Conservation (phyloP, 768 basidiomycete species). For the Kwoniella dendrophila region DNA sequence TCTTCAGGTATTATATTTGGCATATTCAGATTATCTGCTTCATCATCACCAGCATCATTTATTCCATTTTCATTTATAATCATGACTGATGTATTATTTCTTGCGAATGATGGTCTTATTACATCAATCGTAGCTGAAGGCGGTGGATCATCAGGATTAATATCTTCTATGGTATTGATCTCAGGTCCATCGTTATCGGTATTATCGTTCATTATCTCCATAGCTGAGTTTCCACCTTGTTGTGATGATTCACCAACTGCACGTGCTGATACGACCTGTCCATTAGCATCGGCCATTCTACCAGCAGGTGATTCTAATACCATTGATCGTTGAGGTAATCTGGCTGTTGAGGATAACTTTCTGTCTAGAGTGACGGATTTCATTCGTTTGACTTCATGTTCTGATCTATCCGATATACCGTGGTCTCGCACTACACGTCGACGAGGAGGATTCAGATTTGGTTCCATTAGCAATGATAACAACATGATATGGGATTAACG, state of each 20-base stretch:
- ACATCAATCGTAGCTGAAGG: slow-evolving; percentile 56
- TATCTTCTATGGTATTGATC: slow-evolving; percentile 1
- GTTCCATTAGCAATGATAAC: neutral
- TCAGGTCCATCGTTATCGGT: slow-evolving; percentile 3
- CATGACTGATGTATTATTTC: slow-evolving; percentile 82
- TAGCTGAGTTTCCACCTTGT: neutral
- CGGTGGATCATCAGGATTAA: slow-evolving; percentile 23
- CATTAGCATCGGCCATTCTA: slow-evolving; percentile 71
- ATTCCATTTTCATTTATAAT: slow-evolving; percentile 74
- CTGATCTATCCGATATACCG: slow-evolving; percentile 33
- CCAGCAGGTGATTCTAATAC: slow-evolving; percentile 94
- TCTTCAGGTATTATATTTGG: slow-evolving; percentile 59
- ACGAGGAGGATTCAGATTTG: neutral
- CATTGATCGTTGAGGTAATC: slow-evolving; percentile 88
- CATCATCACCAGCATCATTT: slow-evolving; percentile 19
- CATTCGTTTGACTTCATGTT: slow-evolving; percentile 82
- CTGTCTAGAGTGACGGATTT: slow-evolving; percentile 93
- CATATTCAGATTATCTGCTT: slow-evolving; percentile 54
- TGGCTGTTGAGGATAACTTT: slow-evolving; percentile 89
- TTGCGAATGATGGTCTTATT: slow-evolving; percentile 69
- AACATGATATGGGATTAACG: neutral
- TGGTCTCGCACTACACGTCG: slow-evolving; percentile 16
- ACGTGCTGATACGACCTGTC: slow-evolving; percentile 44
- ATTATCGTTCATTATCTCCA: too few relatives aligned
- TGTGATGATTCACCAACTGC: neutral